Base-by-base conservation (phyloP, 2,329 filamentous ascomycete genomes). In the Mycosphaerelloides madeirae region DNA sequence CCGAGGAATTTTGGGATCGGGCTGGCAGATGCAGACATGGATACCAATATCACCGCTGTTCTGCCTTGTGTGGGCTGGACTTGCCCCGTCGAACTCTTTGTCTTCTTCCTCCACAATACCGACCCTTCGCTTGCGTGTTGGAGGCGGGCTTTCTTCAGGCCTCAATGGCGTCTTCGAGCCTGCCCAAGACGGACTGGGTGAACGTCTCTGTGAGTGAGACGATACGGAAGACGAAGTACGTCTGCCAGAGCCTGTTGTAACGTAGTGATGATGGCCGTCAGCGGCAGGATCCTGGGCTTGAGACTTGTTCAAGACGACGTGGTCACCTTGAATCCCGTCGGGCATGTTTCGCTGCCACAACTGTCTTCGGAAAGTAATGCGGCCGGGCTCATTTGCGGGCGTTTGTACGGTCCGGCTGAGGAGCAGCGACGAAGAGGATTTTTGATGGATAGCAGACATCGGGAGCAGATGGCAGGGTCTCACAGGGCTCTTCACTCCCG, bases 1-100 rank as follows among this genome's bases (percentile, higher is more conserved):
- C 57, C 82, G 72, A 46, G 82, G 82, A 49, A 85, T 84, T 65
- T 85, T 85, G 18, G 81, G 81, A 58, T 84, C 81, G 31, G 81
- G 80, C 57, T 83, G 81, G 65, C 82, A 85, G 56, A 85, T 75
- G 66, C 82, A 85, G 51, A 84, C 78, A 53, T 80, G 74, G 20
- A 67, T 63, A 38, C 37, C 64, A 19, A 67, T 67, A 28, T 74
- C 71, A 46, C 62, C 68, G 13, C 66, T 65, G 15, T 50, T 60
- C 22, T 53, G 55, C 35, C 56, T 54, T 13, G 53, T 57, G 32
- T 65, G 61, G 15, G 53, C 46, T 36, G 63, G 60, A 31, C 35
- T 54, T 49, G 20, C 46, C 36, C 46, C 49, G 34, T 60, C 56
- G 20, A 57, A 34, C 18, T 52, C 52, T 50, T 60, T 56, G 50